Base-by-base conservation (phyloP, 1,284 basidiomycete species). In the Stygiomarasmius scandens region DNA sequence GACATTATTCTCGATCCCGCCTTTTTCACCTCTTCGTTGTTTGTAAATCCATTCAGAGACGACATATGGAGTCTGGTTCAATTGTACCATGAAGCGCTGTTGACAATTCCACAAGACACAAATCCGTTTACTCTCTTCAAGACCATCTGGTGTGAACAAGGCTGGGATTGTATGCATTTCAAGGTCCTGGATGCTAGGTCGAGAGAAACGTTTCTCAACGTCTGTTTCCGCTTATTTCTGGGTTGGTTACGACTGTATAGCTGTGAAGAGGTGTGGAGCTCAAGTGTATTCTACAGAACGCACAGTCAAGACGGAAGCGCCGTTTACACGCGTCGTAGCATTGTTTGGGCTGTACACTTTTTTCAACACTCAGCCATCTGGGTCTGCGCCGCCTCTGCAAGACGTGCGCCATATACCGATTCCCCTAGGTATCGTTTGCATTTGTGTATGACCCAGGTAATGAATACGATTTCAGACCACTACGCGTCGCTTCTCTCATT, bases 1-100 rank as follows among this genome's bases (percentile, higher is more conserved):
- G 81, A 86, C 24, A 68, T 86, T 59, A 73, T 80, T 45, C 73
- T 92, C 2, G 90, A 92, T 65, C 88, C 88, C 0, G 74, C 77
- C 20, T 92, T 88, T 68, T 92, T 90, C 64, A 89, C 89, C 0
- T 91, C 89, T 1, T 89, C 87, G 0, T 67, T 87, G 23, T 92
- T 85, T 69, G 83, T 90, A 5, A 69, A 79, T 8, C 74, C 84
- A n/a, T 75, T 88, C n/a, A 80, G 86, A 8, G 78, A 82, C 29
- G 90, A 92, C 67, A 76, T 92, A 25, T 69, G 75, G 3, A 66
- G 62, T 8, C 78, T 92, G 25, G 70, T 84, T 5, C 64, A 73
- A 23, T 63, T 69, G 10, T 92, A 81, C 63, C 69, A 80, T 20
- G 75, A 81, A 27, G 71, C 73, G 45, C 84, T 83, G 64, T 58